Evolutionary conservation across 441 rosid genomes (phyloP), one percentile per base, ranked within the genome.

Genomic region (Pelargonium cotyledonis): DNA sequence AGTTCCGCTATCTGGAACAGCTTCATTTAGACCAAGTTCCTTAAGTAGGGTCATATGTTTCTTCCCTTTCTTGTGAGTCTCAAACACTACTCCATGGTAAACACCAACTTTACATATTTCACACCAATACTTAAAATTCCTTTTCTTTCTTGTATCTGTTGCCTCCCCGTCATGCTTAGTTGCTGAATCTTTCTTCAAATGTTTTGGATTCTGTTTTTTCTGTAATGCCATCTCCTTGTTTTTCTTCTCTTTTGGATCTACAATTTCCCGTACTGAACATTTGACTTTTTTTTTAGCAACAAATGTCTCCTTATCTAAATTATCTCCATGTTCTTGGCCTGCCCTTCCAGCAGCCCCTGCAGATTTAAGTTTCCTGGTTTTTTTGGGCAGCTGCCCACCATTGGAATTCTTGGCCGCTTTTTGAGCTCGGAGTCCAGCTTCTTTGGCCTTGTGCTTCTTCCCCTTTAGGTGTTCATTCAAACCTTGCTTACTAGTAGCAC

Each of bases 21-120:
- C 53, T 47, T 47, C 53, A 12, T 12, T 47, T 47, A 47, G 15
- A 41, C 60, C 12, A 63, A 46, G 72, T 66, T 76, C 63, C 77
- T 26, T 62, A 53, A 78, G 65, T 53, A 41, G 43, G 70, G 68
- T 67, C 55, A 21, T 60, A 70, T 91, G 95, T 61, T 73, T 89
- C 79, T 73, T 89, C 68, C 95, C 92, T 51, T 66, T 81, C 69
- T 3, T 67, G 75, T 85, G 97, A 65, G 16, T 63, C 64, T 75
- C 82, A 82, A 85, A 77, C 65, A 77, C 81, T 40, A 47, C 16
- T 65, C 49, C 60, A 61, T 81, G 72, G 63, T 69, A 40, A 5
- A 78, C 73, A 18, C 79, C 73, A 66, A 85, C 41, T 21, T 65
- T 68, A 76, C 94, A 90, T 10, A 51, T 63, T 57, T 79, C 78